Base-by-base conservation (phyloP, 2,329 filamentous ascomycete species). In the Nemania bipapillata region DNA sequence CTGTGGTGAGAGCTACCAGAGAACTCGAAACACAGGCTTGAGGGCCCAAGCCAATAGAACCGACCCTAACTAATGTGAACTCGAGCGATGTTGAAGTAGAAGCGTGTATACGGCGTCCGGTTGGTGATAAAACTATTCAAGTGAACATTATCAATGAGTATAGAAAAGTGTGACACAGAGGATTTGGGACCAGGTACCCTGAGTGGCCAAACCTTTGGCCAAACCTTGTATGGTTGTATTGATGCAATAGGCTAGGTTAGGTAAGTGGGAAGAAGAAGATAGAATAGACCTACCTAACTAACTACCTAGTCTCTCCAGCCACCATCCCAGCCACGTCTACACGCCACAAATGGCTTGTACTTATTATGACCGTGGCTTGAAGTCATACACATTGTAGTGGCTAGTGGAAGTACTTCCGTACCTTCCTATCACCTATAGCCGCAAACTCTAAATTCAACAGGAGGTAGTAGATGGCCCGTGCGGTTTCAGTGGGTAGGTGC, bases 1-100 rank as follows among this genome's bases (percentile, higher is more conserved):
- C 74, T 74, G 72, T 77, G 76, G 77, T 79, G 77, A 78, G 76
- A 78, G 73, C 74, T 77, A 77, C 77, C 76, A 77, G 73, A 77
- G 71, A 74, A 75, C 75, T 76, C 73, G 74, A 73, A 69, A 70
- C 67, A 74, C 72, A 71, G 73, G 69, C 71, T 68, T 71, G 73
- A 70, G 62, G 72, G 66, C 55, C 70, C 70, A 65, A 73, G 66
- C 70, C 61, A 61, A 60, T 68, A 63, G 68, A 70, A 65, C 54
- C 62, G 68, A 50, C 60, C 47, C 22, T 17, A 64, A 58, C 50
- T 17, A 54, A 49, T 47, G 45, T 50, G n/a, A 6, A 42, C 47
- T 59, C 47, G 30, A 24, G 53, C 53, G 53, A 56, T 37, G 17
- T 64, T 54, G 68, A 61, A 55, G 49, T 49, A 53, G 22, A 42